Conservation (phyloP, 371 early-diverging fungal species). For the Enterospora canceri region DNA sequence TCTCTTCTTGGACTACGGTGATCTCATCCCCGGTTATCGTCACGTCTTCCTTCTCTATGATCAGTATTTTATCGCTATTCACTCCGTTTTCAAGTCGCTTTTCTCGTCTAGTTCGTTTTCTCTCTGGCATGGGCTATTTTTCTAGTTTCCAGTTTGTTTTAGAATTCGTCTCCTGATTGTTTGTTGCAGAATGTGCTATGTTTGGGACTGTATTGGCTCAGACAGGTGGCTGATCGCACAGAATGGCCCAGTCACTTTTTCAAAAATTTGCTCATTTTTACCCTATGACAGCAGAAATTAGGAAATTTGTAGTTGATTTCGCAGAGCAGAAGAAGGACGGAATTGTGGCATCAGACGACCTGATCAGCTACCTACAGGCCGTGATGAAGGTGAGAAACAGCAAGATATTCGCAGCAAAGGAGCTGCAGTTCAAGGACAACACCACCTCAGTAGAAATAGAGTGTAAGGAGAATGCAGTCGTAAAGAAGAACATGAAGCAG, state of each 20-base stretch:
- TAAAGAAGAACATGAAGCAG: constrained; percentile 29
- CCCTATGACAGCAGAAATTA: background rate
- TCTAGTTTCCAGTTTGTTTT: no score
- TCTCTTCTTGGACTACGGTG: no score
- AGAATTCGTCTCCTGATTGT: no score
- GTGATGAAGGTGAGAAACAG: constrained; percentile 36
- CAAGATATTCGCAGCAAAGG: constrained; percentile 5
- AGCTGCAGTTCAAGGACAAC: constrained; percentile 30
- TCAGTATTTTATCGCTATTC: no score
- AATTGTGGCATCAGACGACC: constrained; percentile 5
- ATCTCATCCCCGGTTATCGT: no score
- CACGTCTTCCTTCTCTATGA: no score
- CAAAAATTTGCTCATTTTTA: constrained; percentile 12
- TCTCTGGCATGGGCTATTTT: no score
- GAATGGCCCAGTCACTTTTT: no score
- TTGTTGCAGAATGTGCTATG: no score
- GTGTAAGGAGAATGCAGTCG: constrained; percentile 25
- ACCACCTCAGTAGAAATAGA: constrained; percentile 4
- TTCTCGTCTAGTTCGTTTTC: no score
- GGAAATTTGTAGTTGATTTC: constrained; percentile 10
- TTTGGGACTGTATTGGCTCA: background rate
- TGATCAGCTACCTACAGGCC: constrained; percentile 29
- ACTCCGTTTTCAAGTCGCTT: no score
- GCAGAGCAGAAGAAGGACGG: constrained; percentile 15
- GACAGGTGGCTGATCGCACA: no score